Percentiles rank a stretch among this genome's conserved stretches.
phyloP scores from a whole-genome alignment of 2,329 filamentous ascomycete species.

The Cadophora sp. region DNA sequence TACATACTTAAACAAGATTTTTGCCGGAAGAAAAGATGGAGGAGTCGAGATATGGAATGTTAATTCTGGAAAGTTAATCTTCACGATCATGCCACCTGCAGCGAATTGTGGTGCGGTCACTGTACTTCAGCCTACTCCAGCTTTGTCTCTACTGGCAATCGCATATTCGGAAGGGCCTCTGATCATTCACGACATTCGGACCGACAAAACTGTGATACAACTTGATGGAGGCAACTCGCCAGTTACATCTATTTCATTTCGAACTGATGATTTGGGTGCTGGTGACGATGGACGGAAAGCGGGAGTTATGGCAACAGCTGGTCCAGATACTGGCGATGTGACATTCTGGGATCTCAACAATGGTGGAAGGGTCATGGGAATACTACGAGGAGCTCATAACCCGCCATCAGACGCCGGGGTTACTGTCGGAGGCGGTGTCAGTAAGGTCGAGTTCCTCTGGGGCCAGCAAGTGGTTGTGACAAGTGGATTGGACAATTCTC shows the following conservation, averaged over 20 bases:
- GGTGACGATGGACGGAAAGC: slow-evolving; percentile 84
- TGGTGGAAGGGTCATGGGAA: slow-evolving; percentile 84
- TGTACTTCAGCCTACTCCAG: slow-evolving; percentile 83
- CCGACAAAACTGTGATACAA: slow-evolving; percentile 74
- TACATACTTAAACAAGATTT: slow-evolving; percentile 95
- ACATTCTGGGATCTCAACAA: slow-evolving; percentile 96
- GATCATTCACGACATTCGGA: slow-evolving; percentile 80
- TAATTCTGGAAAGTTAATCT: slow-evolving; percentile 87
- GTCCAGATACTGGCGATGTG: slow-evolving; percentile 80
- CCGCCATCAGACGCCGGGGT: slow-evolving; percentile 62
- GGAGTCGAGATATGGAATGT: slow-evolving; percentile 98
- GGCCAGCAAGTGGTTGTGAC: slow-evolving; percentile 91
- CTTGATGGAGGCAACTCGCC: slow-evolving; percentile 72
- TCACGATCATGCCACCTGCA: slow-evolving; percentile 82
- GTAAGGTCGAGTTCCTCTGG: slow-evolving; percentile 84
- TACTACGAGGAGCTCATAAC: slow-evolving; percentile 87
- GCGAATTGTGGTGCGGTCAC: slow-evolving; percentile 81
- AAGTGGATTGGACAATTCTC: slow-evolving; percentile 88
- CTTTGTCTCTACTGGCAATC: slow-evolving; percentile 84
- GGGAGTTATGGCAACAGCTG: slow-evolving; percentile 94
- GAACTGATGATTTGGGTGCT: slow-evolving; percentile 86
- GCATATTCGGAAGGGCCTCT: slow-evolving; percentile 83
- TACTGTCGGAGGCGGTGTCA: slow-evolving; percentile 77
- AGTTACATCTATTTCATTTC: slow-evolving; percentile 85
- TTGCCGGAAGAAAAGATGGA: slow-evolving; percentile 86